These are phyloP conservation scores for Myriosclerotinia curreyana DNA, from an alignment of 2,329 filamentous ascomycete genomes.

Conservation along the genomic window DNA sequence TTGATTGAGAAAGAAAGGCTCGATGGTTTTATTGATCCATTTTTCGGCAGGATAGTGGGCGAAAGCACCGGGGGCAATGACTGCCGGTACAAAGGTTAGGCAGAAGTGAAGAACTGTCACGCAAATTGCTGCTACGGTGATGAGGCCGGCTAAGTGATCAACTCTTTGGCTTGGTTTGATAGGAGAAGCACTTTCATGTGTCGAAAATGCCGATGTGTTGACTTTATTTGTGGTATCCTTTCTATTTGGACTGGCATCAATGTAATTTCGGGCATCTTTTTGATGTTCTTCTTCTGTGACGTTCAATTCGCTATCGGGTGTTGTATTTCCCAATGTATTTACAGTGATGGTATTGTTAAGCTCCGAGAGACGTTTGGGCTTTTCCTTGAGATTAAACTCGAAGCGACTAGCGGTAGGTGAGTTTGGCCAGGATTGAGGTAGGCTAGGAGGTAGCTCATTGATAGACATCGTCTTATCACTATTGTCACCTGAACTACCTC, in stretches of 20 bases:
- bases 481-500: neutral
- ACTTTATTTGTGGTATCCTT: neutral
- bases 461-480: neutral
- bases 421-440: neutral
- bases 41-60: slow-evolving; percentile 42
- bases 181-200: neutral
- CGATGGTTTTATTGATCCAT: slow-evolving; percentile 44
- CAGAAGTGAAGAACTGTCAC: slow-evolving; percentile 48
- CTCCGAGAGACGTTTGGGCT: neutral
- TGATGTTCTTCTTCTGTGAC: neutral
- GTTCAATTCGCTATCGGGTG: neutral
- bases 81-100: slow-evolving; percentile 44
- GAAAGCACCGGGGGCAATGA: slow-evolving; percentile 37
- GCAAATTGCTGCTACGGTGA: slow-evolving; percentile 45
- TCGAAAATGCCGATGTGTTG: slow-evolving; percentile 12
- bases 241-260: neutral
- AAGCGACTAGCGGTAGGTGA: neutral
- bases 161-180: slow-evolving; percentile 34
- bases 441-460: slow-evolving; percentile 2
- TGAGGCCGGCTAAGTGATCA: slow-evolving; percentile 48
- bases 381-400: neutral
- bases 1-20: slow-evolving; percentile 46
- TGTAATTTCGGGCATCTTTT: neutral
- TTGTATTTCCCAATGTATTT: neutral
- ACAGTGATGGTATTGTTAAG: neutral